Base-by-base conservation (phyloP, 768 basidiomycete genomes). In the Multifurca ochricompacta region DNA sequence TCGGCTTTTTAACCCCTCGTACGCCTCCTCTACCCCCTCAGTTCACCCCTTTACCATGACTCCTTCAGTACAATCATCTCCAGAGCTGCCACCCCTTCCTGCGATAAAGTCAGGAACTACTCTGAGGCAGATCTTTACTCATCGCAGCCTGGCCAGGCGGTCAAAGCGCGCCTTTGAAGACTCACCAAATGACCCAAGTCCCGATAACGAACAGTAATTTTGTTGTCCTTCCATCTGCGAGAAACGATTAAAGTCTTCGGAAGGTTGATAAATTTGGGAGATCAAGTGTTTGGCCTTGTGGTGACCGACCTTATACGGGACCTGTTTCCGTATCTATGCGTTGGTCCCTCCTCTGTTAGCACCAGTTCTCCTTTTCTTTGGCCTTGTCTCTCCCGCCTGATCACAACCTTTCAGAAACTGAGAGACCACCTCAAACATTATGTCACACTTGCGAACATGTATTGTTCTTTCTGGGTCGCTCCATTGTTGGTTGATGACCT, bases 291-390 rank as follows among this genome's bases (percentile, higher is more conserved):
- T 8, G 25, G 49, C 16, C 54, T 56, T 2, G 37, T 56, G 8
- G 36, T 56, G 9, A 56, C 54, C 18, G 37, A 56, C 36, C 36
- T 56, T 16, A 56, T 56, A 34, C 43, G 48, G 27, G 54, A 45
- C 14, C 14, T 44, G 2, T 56, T 34, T 21, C 49, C 54, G 13
- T 9, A 56, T 5, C 13, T 56, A 21, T 27, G 37, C 23, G 54
- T 56, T n/a, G 54, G 54, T 34, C 54, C 54, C 1, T 56, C 54
- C 31, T 56, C 54, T 10, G 54, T 56, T 13, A 23, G 54, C 51
- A 28, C 8, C 30, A 6, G 37, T 27, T 6, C 40, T 14, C n/a
- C 25, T 40, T n/a, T 28, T 6, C n/a, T 28, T 32, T 32, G n/a
- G n/a, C 18, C 9, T 25, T 56, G 25, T 39, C 34, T 25, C 14